Evolutionary conservation across 2,329 filamentous ascomycete species (phyloP).

Genomic region (Aspergillus ochraceus): DNA sequence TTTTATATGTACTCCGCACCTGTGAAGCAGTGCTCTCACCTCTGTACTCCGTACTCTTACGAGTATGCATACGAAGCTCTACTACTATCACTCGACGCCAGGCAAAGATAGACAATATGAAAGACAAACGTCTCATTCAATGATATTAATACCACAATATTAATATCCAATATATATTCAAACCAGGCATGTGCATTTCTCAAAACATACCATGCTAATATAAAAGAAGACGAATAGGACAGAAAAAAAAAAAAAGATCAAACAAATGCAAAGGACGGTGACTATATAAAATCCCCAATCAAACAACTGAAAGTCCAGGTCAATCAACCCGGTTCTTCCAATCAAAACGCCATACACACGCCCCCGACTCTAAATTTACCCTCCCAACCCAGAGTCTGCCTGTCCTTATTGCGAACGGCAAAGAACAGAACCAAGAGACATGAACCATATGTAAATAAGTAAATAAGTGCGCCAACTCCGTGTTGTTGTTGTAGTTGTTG

Average conservation of each 20-base stretch:
- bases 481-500: neutral
- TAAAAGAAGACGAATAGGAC: slow-evolving; percentile 3
- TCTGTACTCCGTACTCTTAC: too few species aligned
- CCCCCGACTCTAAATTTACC: slow-evolving; percentile 16
- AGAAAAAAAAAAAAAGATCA: neutral
- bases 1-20: too few species aligned
- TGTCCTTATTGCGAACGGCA: slow-evolving; percentile 2
- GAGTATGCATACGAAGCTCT: neutral
- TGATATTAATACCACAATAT: neutral
- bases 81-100: neutral
- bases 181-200: slow-evolving; percentile 1
- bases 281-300: neutral
- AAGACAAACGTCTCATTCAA: neutral
- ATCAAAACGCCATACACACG: slow-evolving; percentile 17
- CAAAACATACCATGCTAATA: slow-evolving; percentile 8
- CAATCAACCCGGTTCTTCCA: slow-evolving; percentile 1
- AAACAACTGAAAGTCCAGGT: neutral
- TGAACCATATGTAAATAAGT: neutral
- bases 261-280: slow-evolving; percentile 1
- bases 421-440: slow-evolving; percentile 7
- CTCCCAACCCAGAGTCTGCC: slow-evolving; percentile 8
- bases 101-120: neutral
- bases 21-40: too few species aligned
- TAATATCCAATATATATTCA: slow-evolving; percentile 7
- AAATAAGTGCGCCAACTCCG: slow-evolving; percentile 1